Evolutionary conservation across 2,329 filamentous ascomycete genomes (phyloP).

Genomic region (Hypoxylon sp.): DNA sequence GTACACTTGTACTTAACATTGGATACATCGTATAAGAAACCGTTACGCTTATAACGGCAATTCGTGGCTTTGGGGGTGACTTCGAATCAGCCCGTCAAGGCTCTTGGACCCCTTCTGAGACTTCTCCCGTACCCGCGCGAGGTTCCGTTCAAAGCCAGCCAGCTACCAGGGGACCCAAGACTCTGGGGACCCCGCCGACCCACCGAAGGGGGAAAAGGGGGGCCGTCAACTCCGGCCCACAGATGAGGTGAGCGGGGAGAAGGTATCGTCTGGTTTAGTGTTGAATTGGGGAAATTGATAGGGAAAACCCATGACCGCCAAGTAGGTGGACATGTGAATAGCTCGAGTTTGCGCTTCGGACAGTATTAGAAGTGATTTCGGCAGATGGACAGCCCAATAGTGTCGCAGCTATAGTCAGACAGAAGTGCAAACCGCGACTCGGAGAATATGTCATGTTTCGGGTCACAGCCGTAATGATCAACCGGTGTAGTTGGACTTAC

Average conservation of each 20-base stretch:
- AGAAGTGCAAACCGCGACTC: conserved; percentile 27
- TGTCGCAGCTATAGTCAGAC: conserved; percentile 39
- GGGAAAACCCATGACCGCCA: conserved; percentile 37
- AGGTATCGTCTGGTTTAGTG: conserved; percentile 31
- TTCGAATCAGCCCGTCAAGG: conserved; percentile 17
- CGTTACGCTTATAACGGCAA: conserved; percentile 40
- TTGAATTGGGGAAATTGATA: conserved; percentile 35
- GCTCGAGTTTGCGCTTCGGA: conserved; percentile 31
- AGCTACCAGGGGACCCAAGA: conserved; percentile 37
- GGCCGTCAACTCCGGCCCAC: conserved; percentile 19
- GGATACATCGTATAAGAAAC: conserved; percentile 28
- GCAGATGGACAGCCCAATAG: conserved; percentile 49
- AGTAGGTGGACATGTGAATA: conserved; percentile 42
- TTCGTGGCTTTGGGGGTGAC: conserved; percentile 13
- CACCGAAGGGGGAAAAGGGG: conserved; percentile 35
- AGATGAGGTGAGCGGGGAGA: conserved; percentile 37
- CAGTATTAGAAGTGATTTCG: conserved; percentile 43
- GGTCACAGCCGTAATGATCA: conserved; percentile 41
- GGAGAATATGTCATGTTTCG: conserved; percentile 46
- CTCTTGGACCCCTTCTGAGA: conserved; percentile 27
- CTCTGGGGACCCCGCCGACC: conserved; percentile 43
- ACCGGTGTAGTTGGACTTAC: conserved; percentile 30
- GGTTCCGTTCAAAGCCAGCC: conserved; percentile 28
- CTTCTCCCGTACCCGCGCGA: conserved; percentile 26
- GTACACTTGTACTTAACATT: conserved; percentile 43